Evolutionary conservation across 345 rosid genomes (phyloP).

Genomic region (Moricandia moricandioides): DNA sequence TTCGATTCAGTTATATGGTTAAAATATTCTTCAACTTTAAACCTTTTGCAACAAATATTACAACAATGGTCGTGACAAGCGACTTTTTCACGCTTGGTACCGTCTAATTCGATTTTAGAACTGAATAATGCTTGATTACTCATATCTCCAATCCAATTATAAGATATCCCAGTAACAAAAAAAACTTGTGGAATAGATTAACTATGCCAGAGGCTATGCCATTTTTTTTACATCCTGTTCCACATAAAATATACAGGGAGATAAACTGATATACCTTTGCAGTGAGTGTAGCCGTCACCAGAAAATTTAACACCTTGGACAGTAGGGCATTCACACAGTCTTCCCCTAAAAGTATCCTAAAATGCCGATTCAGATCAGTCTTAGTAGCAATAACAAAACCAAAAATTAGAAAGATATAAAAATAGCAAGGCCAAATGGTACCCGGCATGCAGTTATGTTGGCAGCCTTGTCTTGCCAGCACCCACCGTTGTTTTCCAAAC

Average conservation of each 20-base stretch:
- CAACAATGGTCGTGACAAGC: too few relatives aligned
- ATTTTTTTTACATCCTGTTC: neutral
- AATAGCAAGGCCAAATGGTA: constrained; percentile 26
- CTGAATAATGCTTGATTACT: neutral
- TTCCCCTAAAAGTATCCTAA: constrained; percentile 93
- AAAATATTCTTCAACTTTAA: too few relatives aligned
- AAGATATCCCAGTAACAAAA: neutral
- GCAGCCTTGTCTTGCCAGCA: constrained; percentile 84
- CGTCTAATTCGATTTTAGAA: neutral
- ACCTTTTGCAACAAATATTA: too few relatives aligned
- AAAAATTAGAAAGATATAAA: neutral
- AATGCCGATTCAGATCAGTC: constrained; percentile 20
- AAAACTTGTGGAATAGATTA: neutral
- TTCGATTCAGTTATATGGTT: neutral
- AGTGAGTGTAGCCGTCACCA: constrained; percentile 88
- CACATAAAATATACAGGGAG: neutral
- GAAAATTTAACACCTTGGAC: constrained; percentile 73
- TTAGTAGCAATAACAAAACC: neutral
- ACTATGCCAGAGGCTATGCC: neutral
- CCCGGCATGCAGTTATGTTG: constrained; percentile 90
- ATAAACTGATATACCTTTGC: constrained; percentile 57
- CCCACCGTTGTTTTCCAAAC: constrained; percentile 85
- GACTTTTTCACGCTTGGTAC: too few relatives aligned
- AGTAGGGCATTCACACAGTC: constrained; percentile 88
- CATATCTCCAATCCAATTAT: neutral